A percentile compares a stretch with the other conserved stretches of the same genome.
These are phyloP conservation scores for Neurospora discreta DNA, from an alignment of 495 filamentous ascomycete species.

Conservation along the genomic window DNA sequence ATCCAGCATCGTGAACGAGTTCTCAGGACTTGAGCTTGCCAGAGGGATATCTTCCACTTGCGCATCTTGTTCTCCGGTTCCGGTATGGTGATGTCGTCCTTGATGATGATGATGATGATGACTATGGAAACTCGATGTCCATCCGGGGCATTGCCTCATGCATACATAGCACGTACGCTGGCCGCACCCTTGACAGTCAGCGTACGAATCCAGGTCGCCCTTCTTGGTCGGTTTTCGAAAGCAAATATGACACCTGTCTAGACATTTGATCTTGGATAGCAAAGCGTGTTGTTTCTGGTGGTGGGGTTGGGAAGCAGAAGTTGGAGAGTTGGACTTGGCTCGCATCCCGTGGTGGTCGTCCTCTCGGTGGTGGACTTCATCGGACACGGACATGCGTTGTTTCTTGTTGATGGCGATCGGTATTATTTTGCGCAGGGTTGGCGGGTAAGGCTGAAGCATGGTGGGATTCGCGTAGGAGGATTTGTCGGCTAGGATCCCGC, in stretches of 20 bases:
- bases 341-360: neutral
- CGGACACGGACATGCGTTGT: conserved; percentile 6
- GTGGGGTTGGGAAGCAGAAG: neutral
- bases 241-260: conserved; percentile 39
- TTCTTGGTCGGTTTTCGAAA: conserved; percentile 35
- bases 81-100: neutral
- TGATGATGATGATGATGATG: no score
- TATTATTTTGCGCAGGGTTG: conserved; percentile 18
- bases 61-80: neutral
- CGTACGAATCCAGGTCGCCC: conserved; percentile 36
- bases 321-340: neutral
- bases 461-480: conserved; percentile 5
- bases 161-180: conserved; percentile 37
- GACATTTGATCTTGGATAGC: neutral
- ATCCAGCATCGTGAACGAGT: conserved; percentile 32
- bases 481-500: conserved; percentile 3
- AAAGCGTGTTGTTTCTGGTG: neutral
- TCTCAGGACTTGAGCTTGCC: conserved; percentile 8
- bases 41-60: neutral
- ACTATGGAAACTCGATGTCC: conserved; percentile 12
- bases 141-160: conserved; percentile 35
- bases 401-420: conserved; percentile 25
- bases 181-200: conserved; percentile 36
- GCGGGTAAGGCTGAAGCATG: conserved; percentile 6
- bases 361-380: conserved; percentile 5